Evolutionary conservation across 2,329 filamentous ascomycete genomes (phyloP).

Genomic region (Trichoderma sp.): DNA sequence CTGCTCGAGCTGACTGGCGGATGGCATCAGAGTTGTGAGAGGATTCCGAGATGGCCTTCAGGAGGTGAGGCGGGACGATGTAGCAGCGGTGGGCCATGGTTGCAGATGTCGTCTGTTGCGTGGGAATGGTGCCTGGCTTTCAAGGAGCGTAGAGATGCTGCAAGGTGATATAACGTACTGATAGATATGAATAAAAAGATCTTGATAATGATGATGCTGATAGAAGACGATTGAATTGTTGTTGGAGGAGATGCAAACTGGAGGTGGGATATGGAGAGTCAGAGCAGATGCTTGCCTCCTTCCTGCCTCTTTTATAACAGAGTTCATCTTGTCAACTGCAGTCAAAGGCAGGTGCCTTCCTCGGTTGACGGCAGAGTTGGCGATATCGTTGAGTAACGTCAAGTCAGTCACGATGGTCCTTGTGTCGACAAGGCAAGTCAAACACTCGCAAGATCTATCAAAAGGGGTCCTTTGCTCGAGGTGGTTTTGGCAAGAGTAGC

Average conservation of each 20-base stretch:
- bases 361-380: neutral
- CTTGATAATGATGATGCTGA: neutral
- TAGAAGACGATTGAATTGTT: neutral
- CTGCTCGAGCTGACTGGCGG: constrained; percentile 42
- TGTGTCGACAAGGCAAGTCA: neutral
- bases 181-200: neutral
- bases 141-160: neutral
- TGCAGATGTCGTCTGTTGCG: neutral
- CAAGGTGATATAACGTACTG: neutral
- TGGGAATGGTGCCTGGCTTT: neutral
- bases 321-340: constrained; percentile 2
- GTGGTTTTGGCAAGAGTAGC: neutral
- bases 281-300: neutral
- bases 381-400: neutral
- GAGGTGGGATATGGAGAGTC: neutral
- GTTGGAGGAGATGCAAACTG: neutral
- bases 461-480: neutral
- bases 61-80: constrained; percentile 52
- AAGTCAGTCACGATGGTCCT: constrained; percentile 1
- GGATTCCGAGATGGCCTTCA: constrained; percentile 48
- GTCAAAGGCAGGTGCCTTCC: neutral
- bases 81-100: constrained; percentile 40
- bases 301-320: constrained; percentile 6
- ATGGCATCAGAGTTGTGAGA: constrained; percentile 42
- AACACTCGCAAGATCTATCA: constrained; percentile 2